Percentiles rank a stretch among this genome's conserved stretches.
phyloP scores from a whole-genome alignment of 176 grass and related monocot species.

The Avena sativa region DNA sequence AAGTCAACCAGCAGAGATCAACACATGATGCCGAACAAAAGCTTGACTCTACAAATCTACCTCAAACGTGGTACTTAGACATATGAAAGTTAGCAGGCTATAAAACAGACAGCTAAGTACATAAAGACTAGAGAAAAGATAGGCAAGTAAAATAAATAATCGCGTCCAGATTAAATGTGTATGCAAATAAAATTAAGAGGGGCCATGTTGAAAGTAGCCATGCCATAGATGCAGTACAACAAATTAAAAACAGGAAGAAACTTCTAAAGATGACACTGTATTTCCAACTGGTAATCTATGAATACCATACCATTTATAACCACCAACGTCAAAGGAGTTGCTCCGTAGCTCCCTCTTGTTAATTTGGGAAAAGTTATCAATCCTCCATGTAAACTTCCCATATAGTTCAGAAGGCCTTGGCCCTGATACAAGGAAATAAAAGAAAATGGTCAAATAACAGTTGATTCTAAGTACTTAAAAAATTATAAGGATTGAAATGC shows the following conservation, averaged over 20 bases:
- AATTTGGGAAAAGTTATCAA: conserved; percentile 97
- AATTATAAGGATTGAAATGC: neutral
- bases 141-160: neutral
- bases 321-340: conserved; percentile 94
- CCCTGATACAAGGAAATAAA: conserved; percentile 63
- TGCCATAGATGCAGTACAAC: conserved; percentile 16
- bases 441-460: conserved; percentile 40
- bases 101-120: neutral
- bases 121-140: neutral
- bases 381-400: conserved; percentile 96
- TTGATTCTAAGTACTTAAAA: conserved; percentile 7
- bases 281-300: neutral
- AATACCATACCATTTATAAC: conserved; percentile 87
- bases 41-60: neutral
- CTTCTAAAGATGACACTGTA: conserved; percentile 5
- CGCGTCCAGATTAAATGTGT: neutral
- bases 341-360: conserved; percentile 93
- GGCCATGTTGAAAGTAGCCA: neutral
- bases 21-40: conserved; percentile 34
- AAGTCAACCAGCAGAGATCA: conserved; percentile 48
- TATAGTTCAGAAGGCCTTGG: conserved; percentile 86
- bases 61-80: neutral
- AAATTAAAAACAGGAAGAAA: conserved; percentile 33
- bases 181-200: neutral
- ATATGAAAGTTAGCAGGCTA: neutral